Evolutionary conservation across 805 yeast species (phyloP).

Genomic region (Saccharomycopsis lassenensis): DNA sequence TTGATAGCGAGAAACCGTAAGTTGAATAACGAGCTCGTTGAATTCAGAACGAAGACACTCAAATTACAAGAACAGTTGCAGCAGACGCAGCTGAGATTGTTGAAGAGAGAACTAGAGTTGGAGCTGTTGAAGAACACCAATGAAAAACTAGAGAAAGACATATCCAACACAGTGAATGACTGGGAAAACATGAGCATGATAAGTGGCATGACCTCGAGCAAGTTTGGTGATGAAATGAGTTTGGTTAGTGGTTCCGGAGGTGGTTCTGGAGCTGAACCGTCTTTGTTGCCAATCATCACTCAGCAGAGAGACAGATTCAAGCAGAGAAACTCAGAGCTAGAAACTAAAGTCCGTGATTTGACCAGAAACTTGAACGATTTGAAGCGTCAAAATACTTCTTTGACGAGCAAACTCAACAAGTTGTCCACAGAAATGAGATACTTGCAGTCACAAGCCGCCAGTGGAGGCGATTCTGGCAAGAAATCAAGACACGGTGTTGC

Average conservation of each 20-base stretch:
- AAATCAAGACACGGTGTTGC: constrained; percentile 20
- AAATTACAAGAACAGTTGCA: constrained; percentile 32
- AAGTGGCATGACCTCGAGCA: constrained; percentile 45
- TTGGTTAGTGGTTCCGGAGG: constrained; percentile 6
- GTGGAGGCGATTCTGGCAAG: constrained; percentile 6
- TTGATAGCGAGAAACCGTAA: constrained; percentile 62
- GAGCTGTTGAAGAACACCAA: constrained; percentile 36
- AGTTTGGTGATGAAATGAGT: constrained; percentile 19
- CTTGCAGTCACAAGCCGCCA: constrained; percentile 40
- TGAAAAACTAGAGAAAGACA: constrained; percentile 60
- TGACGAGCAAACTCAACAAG: constrained; percentile 67
- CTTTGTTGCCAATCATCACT: constrained; percentile 75
- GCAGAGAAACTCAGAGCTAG: constrained; percentile 71
- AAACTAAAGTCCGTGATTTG: constrained; percentile 62
- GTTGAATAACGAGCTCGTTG: constrained; percentile 59
- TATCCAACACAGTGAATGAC: constrained; percentile 33
- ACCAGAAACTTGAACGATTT: constrained; percentile 44
- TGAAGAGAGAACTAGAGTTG: constrained; percentile 28
- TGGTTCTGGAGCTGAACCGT: constrained; percentile 26
- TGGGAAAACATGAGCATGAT: constrained; percentile 59
- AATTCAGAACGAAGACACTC: constrained; percentile 48
- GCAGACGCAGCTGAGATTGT: constrained; percentile 30
- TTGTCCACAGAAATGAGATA: constrained; percentile 70
- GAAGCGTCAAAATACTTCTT: constrained; percentile 47
- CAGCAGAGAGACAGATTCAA: constrained; percentile 93